phyloP scores from a whole-genome alignment of 352 stramenopile species.

The Globisporangium paddicum region DNA sequence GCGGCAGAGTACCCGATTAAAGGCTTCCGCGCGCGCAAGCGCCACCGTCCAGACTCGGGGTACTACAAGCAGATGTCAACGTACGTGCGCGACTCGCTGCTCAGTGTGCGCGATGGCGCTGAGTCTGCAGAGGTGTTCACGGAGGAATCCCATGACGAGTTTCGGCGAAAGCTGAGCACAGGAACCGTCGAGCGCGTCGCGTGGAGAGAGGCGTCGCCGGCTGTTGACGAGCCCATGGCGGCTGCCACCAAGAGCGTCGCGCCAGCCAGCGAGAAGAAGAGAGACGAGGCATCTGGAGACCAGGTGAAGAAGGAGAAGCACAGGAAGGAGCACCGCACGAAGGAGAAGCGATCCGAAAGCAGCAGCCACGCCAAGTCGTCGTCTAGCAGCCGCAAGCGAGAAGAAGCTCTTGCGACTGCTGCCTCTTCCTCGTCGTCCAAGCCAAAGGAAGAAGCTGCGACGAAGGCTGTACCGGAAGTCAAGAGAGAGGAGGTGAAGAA shows the following conservation, averaged over 20 bases:
- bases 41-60: slow-evolving; percentile 72
- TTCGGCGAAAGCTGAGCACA: slow-evolving; percentile 55
- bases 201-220: slow-evolving; percentile 53
- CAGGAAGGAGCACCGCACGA: slow-evolving; percentile 12
- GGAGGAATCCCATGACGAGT: slow-evolving; percentile 63
- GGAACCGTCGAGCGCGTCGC: slow-evolving; percentile 70
- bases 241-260: slow-evolving; percentile 15
- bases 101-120: slow-evolving; percentile 63
- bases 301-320: slow-evolving; percentile 22
- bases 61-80: slow-evolving; percentile 87
- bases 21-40: slow-evolving; percentile 64
- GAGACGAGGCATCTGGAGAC: slow-evolving; percentile 11
- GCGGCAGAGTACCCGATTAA: slow-evolving; percentile 60
- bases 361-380: slow-evolving; percentile 4
- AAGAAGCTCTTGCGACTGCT: slow-evolving; percentile 5
- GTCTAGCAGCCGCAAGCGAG: neutral
- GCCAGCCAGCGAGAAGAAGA: slow-evolving; percentile 8
- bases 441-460: neutral
- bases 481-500: slow-evolving; percentile 12
- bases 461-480: neutral
- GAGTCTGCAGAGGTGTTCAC: slow-evolving; percentile 38
- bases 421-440: neutral
- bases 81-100: slow-evolving; percentile 75
- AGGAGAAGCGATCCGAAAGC: slow-evolving; percentile 12
- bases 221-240: slow-evolving; percentile 15